These are phyloP conservation scores for Tricholoma sp. DNA, from an alignment of 768 basidiomycete genomes.

Conservation along the genomic window DNA sequence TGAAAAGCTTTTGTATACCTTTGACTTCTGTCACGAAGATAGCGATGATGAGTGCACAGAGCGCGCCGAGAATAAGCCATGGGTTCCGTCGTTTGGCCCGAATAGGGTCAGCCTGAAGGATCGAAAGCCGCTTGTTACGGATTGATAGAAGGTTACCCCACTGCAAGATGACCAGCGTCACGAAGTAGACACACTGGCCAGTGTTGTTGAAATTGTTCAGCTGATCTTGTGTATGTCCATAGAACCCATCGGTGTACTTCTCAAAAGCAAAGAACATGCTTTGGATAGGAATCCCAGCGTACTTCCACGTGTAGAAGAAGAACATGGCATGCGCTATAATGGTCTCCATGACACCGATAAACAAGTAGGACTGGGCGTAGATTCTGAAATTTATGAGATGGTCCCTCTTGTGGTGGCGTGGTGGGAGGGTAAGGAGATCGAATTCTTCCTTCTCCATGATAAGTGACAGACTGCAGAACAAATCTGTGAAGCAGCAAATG, in stretches of 20 bases:
- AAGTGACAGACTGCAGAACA: constrained; percentile 9
- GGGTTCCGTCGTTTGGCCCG: constrained; percentile 44
- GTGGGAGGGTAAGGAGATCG: constrained; percentile 14
- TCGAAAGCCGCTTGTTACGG: constrained; percentile 39
- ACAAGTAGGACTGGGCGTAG: constrained; percentile 12
- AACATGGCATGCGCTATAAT: constrained; percentile 17
- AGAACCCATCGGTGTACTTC: constrained; percentile 31
- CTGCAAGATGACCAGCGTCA: constrained; percentile 42
- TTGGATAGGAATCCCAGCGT: constrained; percentile 27
- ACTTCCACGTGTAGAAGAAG: constrained; percentile 33
- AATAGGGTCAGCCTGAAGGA: constrained; percentile 38
- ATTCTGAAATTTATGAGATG: constrained; percentile 16
- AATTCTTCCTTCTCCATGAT: constrained; percentile 16
- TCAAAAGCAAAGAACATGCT: constrained; percentile 37
- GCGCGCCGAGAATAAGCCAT: constrained; percentile 16
- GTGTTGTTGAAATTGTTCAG: constrained; percentile 29
- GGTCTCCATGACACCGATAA: constrained; percentile 14
- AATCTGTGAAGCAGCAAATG: constrained; percentile 16
- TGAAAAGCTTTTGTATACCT: constrained; percentile 38
- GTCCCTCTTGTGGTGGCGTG: constrained; percentile 12
- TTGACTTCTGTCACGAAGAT: constrained; percentile 40
- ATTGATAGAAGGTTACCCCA: constrained; percentile 37
- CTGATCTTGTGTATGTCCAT: constrained; percentile 23
- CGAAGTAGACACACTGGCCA: constrained; percentile 32
- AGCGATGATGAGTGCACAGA: constrained; percentile 29